Evolutionary conservation across 2,329 filamentous ascomycete species (phyloP), one percentile per base, ranked within the genome.

Genomic region (Alternaria conjuncta): DNA sequence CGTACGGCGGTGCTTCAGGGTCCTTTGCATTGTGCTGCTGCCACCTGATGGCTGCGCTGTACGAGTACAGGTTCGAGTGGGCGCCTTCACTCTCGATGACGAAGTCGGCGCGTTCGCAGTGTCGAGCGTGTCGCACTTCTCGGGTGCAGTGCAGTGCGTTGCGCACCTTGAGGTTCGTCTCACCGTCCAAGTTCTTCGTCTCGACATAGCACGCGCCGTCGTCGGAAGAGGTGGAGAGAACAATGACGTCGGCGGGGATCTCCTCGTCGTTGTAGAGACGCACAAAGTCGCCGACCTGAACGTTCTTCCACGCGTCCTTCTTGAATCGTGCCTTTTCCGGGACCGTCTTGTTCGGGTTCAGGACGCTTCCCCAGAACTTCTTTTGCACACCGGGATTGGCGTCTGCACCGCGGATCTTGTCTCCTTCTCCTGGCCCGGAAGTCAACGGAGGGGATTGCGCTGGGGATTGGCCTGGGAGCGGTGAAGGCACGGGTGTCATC

Each of bases 191-290:
- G 78, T 97, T 98, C 84, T 98, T 99, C 3, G 96, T 99, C 81
- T 99, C 96, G 21, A 99, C 92, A 73, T 97, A 99, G 81, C 96
- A 99, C 41, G 93, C 93, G 55, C 96, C 96, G 72, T 99, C 96
- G 1, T 91, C 87, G 72, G 98, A 96, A 3, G 96, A 97, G 0
- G 96, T 98, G 3, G 96, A 92, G 23, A 99, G 83, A 46, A 99
- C 92, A 51, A 98, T 90, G 50, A 99, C 85, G 80, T 99, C 96
- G 51, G 96, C 95, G 2, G 96, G 96, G 23, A 99, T 89, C 71
- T 97, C 94, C 75, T 99, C 96, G 70, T 97, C 92, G 74, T 96
- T 97, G 82, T 97, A 98, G 55, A 99, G 88, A 70, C 96, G 93
- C 58, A 99, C 91, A 80, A 97, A 98, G 80, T 99, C 96, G 51